A percentile compares a stretch with the other conserved stretches of the same genome.
phyloP scores from a whole-genome alignment of 805 yeast species.

The Candida peoriensis region DNA sequence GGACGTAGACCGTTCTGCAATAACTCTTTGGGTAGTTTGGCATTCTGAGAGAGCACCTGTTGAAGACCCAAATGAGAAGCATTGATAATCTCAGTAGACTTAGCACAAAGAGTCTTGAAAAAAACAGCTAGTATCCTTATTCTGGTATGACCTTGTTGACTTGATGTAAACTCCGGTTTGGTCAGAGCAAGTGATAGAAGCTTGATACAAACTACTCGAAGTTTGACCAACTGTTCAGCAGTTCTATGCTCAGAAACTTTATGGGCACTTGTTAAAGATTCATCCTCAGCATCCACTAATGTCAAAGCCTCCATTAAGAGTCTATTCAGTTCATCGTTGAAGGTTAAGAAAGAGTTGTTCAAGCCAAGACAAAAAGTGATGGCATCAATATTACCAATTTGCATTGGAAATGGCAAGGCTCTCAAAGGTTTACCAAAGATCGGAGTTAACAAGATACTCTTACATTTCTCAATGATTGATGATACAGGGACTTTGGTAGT shows the following conservation, averaged over 20 bases:
- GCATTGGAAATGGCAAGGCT: conserved; percentile 98
- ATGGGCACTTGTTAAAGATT: conserved; percentile 83
- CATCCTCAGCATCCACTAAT: conserved; percentile 96
- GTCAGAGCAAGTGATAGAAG: conserved; percentile 78
- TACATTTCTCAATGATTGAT: conserved; percentile 75
- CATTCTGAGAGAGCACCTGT: conserved; percentile 76
- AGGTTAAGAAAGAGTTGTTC: conserved; percentile 75
- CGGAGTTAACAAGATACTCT: conserved; percentile 78
- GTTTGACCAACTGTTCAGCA: conserved; percentile 77
- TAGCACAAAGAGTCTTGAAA: conserved; percentile 85
- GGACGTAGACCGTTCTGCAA: conserved; percentile 95
- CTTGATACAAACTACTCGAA: conserved; percentile 86
- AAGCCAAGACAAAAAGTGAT: conserved; percentile 85
- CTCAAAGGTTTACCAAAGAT: conserved; percentile 95
- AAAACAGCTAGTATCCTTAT: conserved; percentile 87
- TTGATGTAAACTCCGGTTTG: conserved; percentile 74
- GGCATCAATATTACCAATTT: conserved; percentile 96
- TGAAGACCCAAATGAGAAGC: conserved; percentile 91
- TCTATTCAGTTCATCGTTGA: conserved; percentile 84
- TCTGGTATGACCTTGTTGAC: conserved; percentile 72
- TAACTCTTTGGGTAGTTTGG: conserved; percentile 87
- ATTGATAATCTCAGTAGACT: conserved; percentile 80
- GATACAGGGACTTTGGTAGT: conserved; percentile 67
- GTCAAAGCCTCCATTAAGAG: conserved; percentile 87
- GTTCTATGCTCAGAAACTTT: conserved; percentile 83